Conservation (phyloP, 768 basidiomycete genomes). For the Leccinum barrowsii region DNA sequence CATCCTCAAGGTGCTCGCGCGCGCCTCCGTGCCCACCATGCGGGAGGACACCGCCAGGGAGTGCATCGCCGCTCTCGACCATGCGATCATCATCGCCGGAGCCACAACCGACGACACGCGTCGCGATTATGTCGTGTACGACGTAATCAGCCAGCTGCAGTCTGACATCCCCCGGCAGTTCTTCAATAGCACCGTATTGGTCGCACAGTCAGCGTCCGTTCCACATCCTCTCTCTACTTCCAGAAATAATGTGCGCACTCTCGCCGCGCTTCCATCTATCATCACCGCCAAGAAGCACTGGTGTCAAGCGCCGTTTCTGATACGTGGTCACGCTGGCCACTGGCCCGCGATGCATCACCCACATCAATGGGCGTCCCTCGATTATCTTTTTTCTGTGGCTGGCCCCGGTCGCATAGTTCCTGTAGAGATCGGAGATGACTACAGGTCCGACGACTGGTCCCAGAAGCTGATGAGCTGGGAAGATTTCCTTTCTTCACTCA, state of each 20-base stretch:
- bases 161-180: slow-evolving; percentile 6
- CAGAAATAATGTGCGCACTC: slow-evolving; percentile 36
- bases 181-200: slow-evolving; percentile 8
- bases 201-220: not conserved
- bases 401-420: slow-evolving; percentile 87
- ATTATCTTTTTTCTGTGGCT: slow-evolving; percentile 66
- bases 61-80: slow-evolving; percentile 39
- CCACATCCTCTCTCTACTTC: slow-evolving; percentile 4
- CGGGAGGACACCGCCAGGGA: slow-evolving; percentile 32
- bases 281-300: slow-evolving; percentile 45
- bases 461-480: slow-evolving; percentile 80
- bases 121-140: slow-evolving; percentile 54
- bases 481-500: slow-evolving; percentile 56
- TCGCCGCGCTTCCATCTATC: slow-evolving; percentile 54
- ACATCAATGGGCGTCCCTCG: slow-evolving; percentile 64
- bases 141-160: slow-evolving; percentile 63
- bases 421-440: slow-evolving; percentile 85
- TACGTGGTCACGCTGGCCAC: slow-evolving; percentile 54
- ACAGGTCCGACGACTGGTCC: slow-evolving; percentile 76
- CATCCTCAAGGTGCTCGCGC: slow-evolving; percentile 51
- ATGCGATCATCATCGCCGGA: slow-evolving; percentile 82
- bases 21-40: slow-evolving; percentile 17
- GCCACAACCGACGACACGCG: slow-evolving; percentile 29
- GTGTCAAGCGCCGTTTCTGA: slow-evolving; percentile 63
- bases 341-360: slow-evolving; percentile 75